Base-by-base conservation (phyloP, 78 protist species). In the Dictyostelium capitatum region DNA sequence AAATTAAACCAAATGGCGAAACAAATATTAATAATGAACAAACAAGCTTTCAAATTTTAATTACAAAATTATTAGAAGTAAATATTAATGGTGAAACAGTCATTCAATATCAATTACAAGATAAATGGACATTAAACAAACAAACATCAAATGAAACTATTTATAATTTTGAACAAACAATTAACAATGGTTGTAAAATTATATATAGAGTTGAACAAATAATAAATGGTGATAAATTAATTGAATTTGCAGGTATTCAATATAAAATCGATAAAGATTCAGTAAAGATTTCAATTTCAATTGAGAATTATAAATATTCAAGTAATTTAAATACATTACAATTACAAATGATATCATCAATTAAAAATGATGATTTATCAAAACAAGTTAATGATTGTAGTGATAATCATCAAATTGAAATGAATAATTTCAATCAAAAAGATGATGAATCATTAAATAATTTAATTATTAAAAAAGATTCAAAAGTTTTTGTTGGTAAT, bases 291-390 rank as follows among this genome's bases (percentile, higher is more conserved):
- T 4, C 46, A 14, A 47, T 67, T 30, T 30, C 25, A 2, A 67
- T 67, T 67, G 17, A 41, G 7, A 67, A 67, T 3, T 67, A 67
- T 67, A 41, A 30, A 67, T 67, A 30, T 1, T 17, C 0, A 67
- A 67, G 47, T 67, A 47, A 23, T 0, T 28, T 67, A 67, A 67
- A 67, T 32, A 67, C 75, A 28, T 67, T 67, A 32, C 75, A 67
- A 32, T 32, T 67, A 17, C 11, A 47, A 32, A 30, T 67, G 10
- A 4, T 3, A 12, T 67, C 48, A 32, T 12, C 37, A 14, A 20
- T 43, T 6, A 32, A 14, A 12, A 12, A 67, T 4, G 4, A 11
- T 1, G n/a, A 25, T 3, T 30, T 5, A 10, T 17, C 48, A 67
- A 30, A 14, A 11, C 37, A 67, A 12, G 47, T 30, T 17, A 67